phyloP scores from a whole-genome alignment of 345 rosid species.

The Adansonia digitata region DNA sequence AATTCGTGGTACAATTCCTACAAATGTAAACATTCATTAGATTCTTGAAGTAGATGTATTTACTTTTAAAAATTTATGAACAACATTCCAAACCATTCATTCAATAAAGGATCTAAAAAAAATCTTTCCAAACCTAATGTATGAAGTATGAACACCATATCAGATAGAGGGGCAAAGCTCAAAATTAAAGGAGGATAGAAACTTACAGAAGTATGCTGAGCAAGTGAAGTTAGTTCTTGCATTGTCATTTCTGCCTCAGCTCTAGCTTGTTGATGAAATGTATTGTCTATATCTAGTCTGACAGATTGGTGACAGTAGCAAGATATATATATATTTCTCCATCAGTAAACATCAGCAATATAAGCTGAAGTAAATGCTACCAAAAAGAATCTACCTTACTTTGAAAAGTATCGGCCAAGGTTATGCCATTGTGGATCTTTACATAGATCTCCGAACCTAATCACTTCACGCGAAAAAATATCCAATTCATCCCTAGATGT shows the following conservation, averaged over 20 bases:
- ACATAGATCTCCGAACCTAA: conserved; percentile 83
- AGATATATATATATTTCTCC: conserved; percentile 13
- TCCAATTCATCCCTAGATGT: conserved; percentile 74
- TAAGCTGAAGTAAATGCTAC: neutral
- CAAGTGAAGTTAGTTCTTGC: conserved; percentile 65
- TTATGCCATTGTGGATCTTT: conserved; percentile 92
- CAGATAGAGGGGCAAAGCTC: neutral
- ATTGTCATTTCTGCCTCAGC: conserved; percentile 62
- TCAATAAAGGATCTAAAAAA: neutral
- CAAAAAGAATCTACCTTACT: conserved; percentile 39
- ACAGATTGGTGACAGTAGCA: conserved; percentile 19
- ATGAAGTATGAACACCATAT: neutral
- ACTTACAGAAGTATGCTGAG: conserved; percentile 81
- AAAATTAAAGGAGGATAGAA: neutral
- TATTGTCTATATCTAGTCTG: conserved; percentile 63
- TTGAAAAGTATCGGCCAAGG: conserved; percentile 62
- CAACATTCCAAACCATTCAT: neutral
- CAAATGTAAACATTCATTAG: conserved; percentile 17
- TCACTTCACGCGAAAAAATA: conserved; percentile 63
- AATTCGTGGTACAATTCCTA: conserved; percentile 74
- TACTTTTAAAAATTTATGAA: too few relatives aligned
- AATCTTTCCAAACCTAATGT: too few relatives aligned
- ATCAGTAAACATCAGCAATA: conserved; percentile 12
- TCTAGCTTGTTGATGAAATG: conserved; percentile 30
- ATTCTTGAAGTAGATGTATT: conserved; percentile 12